Evolutionary conservation across 1,139 yeast genomes (phyloP).

Genomic region (Scheffersomyces cryptocercus): DNA sequence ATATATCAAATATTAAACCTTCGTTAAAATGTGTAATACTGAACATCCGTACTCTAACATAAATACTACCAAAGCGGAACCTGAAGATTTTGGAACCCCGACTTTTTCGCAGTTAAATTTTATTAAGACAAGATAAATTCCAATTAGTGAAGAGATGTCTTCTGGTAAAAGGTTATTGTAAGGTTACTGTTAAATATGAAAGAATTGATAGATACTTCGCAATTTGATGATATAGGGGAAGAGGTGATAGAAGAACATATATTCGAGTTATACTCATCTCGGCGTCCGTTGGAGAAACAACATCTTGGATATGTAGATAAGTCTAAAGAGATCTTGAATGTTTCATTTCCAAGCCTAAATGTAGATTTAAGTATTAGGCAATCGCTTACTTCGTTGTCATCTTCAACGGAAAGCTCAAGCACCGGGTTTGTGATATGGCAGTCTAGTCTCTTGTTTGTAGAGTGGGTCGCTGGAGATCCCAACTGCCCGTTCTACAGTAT

Average conservation of each 20-base stretch:
- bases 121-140: no score
- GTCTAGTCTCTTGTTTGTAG: constrained; percentile 49
- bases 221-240: constrained; percentile 18
- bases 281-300: constrained; percentile 30
- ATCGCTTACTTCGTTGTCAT: constrained; percentile 42
- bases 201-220: constrained; percentile 5
- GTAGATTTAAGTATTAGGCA: constrained; percentile 39
- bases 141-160: no score
- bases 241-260: constrained; percentile 48
- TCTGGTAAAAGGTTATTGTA: background rate
- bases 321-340: constrained; percentile 24
- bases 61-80: no score
- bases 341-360: constrained; percentile 32
- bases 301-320: constrained; percentile 54
- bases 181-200: background rate
- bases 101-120: no score
- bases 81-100: no score
- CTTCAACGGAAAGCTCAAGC: constrained; percentile 45
- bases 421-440: constrained; percentile 75
- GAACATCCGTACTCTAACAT: no score
- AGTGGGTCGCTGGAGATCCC: constrained; percentile 46
- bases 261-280: constrained; percentile 44
- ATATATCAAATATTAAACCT: no score
- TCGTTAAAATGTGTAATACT: no score
- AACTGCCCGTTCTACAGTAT: constrained; percentile 23